Conservation (phyloP, 192 early-diverging fungal genomes). For the Chytriomyces sp. region DNA sequence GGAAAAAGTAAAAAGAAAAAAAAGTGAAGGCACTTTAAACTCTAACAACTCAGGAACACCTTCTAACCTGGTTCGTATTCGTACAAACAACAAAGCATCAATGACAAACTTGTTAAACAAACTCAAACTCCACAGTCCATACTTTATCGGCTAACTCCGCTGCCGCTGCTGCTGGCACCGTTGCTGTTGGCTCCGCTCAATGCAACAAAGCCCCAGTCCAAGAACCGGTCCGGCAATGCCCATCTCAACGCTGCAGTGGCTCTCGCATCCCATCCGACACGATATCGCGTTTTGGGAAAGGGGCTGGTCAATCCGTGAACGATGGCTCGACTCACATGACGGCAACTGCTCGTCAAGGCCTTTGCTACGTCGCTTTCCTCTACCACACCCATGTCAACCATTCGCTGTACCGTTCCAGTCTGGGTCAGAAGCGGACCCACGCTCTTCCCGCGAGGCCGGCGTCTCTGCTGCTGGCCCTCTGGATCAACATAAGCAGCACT, state of each 20-base stretch:
- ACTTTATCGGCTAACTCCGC: no score
- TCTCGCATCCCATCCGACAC: conserved; percentile 43
- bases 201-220: conserved; percentile 45
- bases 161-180: no score
- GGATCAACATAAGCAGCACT: background rate
- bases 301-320: conserved; percentile 36
- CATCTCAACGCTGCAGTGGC: conserved; percentile 23
- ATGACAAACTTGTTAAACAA: no score
- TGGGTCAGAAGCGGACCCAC: conserved; percentile 16
- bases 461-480: conserved; percentile 5
- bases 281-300: conserved; percentile 49
- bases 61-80: no score
- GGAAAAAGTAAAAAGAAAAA: no score
- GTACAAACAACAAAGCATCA: no score
- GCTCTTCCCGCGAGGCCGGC: conserved; percentile 5
- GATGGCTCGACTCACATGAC: conserved; percentile 43
- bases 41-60: no score
- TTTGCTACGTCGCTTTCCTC: background rate
- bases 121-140: no score
- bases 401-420: conserved; percentile 4
- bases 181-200: conserved; percentile 2
- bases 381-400: background rate
- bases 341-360: conserved; percentile 24
- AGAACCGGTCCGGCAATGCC: conserved; percentile 45
- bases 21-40: no score